These are phyloP conservation scores for Aegilops umbellulata DNA, from an alignment of 176 grass and related monocot species.

Conservation along the genomic window DNA sequence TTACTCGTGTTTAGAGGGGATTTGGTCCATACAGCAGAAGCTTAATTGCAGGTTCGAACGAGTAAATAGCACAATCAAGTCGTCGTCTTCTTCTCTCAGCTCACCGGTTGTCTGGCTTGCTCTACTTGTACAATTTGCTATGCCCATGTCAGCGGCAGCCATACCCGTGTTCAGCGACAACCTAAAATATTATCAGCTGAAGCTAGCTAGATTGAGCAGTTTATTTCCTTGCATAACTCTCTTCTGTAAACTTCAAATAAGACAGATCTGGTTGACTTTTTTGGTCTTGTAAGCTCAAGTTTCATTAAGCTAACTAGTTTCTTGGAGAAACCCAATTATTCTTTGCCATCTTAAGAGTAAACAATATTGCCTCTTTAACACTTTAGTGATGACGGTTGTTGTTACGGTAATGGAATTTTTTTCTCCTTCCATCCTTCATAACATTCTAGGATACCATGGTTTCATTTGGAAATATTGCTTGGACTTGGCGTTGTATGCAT, in stretches of 20 bases:
- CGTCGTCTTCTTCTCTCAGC: too few species aligned
- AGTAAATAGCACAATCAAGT: too few species aligned
- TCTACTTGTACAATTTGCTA: too few species aligned
- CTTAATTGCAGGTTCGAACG: too few species aligned
- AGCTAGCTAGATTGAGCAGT: too few species aligned
- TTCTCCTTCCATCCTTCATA: not conserved
- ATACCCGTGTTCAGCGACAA: too few species aligned
- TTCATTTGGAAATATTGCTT: not conserved
- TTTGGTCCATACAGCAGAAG: too few species aligned
- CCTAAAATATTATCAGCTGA: too few species aligned
- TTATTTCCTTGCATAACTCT: not conserved
- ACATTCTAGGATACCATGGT: constrained; percentile 1
- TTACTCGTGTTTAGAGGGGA: too few species aligned
- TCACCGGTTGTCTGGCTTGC: too few species aligned
- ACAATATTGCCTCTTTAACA: not conserved
- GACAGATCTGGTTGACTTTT: not conserved
- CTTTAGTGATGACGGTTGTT: not conserved
- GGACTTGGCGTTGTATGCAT: not conserved
- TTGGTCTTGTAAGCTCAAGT: not conserved
- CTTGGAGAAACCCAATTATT: not conserved
- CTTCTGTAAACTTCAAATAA: not conserved
- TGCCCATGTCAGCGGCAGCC: too few species aligned
- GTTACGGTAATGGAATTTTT: not conserved
- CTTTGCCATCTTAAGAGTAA: not conserved
- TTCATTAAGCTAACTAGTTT: not conserved